Percentiles rank a stretch among this genome's conserved stretches.
Evolutionary conservation across 257 asterid species (phyloP).

Genomic region (Solanum sitiens): DNA sequence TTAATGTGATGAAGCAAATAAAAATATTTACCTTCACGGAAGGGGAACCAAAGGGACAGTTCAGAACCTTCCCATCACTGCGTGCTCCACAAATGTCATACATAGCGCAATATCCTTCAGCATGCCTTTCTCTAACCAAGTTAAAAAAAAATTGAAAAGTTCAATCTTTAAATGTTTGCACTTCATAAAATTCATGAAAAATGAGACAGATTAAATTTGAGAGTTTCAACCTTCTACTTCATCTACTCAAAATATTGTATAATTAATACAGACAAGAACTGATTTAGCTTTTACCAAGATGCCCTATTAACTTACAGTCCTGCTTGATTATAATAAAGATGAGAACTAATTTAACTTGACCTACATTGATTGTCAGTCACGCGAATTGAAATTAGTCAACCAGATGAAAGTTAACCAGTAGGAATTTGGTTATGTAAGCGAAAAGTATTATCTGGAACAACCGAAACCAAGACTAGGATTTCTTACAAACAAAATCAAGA

Average conservation of each 20-base stretch:
- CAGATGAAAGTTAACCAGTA: neutral
- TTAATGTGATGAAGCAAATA: neutral
- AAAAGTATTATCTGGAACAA: neutral
- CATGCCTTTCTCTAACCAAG: slow-evolving; percentile 40
- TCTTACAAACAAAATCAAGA: neutral
- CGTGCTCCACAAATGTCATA: slow-evolving; percentile 83
- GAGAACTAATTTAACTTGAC: neutral
- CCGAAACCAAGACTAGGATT: neutral
- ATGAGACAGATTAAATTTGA: neutral
- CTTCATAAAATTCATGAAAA: neutral
- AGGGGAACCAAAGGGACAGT: slow-evolving; percentile 75
- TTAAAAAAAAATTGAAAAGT: neutral
- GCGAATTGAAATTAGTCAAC: neutral
- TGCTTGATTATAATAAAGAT: neutral
- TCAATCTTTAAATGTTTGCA: neutral
- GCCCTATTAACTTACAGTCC: neutral
- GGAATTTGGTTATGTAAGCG: neutral
- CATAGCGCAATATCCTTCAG: slow-evolving; percentile 84
- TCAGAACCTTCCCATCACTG: slow-evolving; percentile 73
- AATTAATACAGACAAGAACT: neutral
- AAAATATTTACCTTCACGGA: slow-evolving; percentile 51
- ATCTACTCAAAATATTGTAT: neutral
- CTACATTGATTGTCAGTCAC: neutral
- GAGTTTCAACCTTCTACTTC: neutral
- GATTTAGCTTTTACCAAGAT: neutral